A percentile compares a stretch with the other conserved stretches of the same genome.
These are phyloP conservation scores for Aspergillus nanangensis DNA, from an alignment of 495 filamentous ascomycete species.

Conservation along the genomic window DNA sequence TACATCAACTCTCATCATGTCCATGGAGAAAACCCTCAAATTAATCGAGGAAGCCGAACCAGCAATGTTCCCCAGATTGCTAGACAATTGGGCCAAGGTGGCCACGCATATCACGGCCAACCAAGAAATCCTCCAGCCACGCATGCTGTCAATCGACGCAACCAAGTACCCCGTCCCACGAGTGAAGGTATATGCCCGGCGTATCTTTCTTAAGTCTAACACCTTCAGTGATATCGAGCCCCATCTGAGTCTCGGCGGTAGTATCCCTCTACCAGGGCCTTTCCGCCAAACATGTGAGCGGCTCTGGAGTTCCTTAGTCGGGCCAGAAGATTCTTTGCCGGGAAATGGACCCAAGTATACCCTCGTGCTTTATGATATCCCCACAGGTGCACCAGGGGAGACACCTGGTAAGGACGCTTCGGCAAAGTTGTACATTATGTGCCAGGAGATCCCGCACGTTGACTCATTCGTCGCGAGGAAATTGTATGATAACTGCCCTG, in stretches of 20 bases:
- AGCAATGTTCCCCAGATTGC: background rate
- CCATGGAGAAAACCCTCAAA: background rate
- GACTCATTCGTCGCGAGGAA: background rate
- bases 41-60: background rate
- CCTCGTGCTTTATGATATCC: constrained; percentile 5
- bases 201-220: background rate
- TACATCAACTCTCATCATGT: background rate
- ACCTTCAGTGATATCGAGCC: background rate
- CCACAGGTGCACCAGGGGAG: background rate
- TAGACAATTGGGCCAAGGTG: background rate
- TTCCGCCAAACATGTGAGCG: background rate
- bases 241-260: background rate
- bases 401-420: background rate
- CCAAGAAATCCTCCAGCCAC: background rate
- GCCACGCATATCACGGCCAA: background rate
- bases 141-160: constrained; percentile 3
- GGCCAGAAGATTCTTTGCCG: background rate
- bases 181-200: constrained; percentile 4
- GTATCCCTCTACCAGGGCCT: background rate
- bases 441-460: background rate
- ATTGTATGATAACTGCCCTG: background rate
- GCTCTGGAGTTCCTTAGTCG: background rate
- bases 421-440: constrained; percentile 1
- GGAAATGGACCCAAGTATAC: no score
- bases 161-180: constrained; percentile 1